Evolutionary conservation across 192 early-diverging fungal genomes (phyloP), one percentile per base, ranked within the genome.

Genomic region (Glomus cerebriforme): DNA sequence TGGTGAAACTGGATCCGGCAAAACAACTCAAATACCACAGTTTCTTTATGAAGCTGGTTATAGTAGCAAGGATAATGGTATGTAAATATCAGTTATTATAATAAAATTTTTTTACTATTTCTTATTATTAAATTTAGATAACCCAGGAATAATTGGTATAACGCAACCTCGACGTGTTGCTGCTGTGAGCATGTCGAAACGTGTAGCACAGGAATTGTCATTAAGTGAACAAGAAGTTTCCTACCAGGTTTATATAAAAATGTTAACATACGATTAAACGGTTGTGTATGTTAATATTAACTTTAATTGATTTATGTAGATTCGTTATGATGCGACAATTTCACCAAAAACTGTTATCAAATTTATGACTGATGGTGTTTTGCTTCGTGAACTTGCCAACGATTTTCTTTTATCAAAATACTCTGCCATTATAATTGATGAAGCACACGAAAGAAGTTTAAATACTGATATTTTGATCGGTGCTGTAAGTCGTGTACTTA

Each of bases 281-380:
- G 17, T 60, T 35, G 3, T 60, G 6, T 34, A 1, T 17, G 60
- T 9, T 60, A 26, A 29, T 15, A 47, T 59, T 32, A 19, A 43
- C 35, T 24, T 91, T 45, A 81, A 84, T 4, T 43, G 83, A 87
- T 79, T 72, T 24, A 22, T 76, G 8, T 84, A 93, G 86, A 93
- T 99, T 63, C 92, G 98, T 59, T 99, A 97, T 76, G 98, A 99
- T 81, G 90, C 92, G 7, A 94, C 91, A 1, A 91, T 91, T 1
- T 91, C 90, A 0, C 66, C 85, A 2, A 84, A 89, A 10, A 98
- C 97, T 6, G 87, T 94, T 22, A 94, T 99, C 77, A 98, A 99
- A 86, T 99, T 99, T 77, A 98, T 99, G 97, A 99, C 98, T 7
- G 98, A 99, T 84, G 98, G 98, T 87, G 96, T 99, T 78, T 84